A percentile compares a stretch with the other conserved stretches of the same genome.
Evolutionary conservation across 106 monocot genomes (phyloP).

Genomic region (Dendrobium huoshanense): DNA sequence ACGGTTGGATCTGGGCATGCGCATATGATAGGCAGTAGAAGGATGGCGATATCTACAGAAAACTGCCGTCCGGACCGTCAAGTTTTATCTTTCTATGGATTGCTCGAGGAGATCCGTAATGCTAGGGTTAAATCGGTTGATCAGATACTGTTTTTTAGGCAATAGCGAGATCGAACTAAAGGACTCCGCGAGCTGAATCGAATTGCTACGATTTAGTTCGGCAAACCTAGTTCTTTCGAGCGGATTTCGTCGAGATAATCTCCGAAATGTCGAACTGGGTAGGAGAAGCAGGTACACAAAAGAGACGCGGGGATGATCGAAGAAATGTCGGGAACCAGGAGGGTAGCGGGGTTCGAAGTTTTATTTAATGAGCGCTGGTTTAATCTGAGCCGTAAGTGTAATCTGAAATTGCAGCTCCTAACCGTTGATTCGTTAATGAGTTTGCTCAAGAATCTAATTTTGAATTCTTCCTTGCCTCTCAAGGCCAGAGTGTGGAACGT

Average conservation of each 20-base stretch:
- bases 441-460: slow-evolving; percentile 1
- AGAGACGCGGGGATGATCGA: not conserved
- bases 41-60: not conserved
- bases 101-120: not conserved
- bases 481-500: not conserved
- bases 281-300: not conserved
- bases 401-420: not conserved
- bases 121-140: not conserved
- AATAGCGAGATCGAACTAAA: not conserved
- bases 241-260: not conserved
- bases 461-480: not conserved
- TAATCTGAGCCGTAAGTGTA: slow-evolving; percentile 4
- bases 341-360: not conserved
- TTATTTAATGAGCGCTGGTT: not conserved
- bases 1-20: slow-evolving; percentile 6
- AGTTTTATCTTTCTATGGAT: not conserved
- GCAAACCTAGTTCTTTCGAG: not conserved
- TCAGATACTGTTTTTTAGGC: not conserved
- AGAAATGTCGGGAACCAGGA: not conserved
- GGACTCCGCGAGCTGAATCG: not conserved
- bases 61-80: not conserved
- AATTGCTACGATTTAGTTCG: not conserved
- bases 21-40: not conserved
- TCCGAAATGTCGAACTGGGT: not conserved
- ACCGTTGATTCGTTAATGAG: not conserved